Base-by-base conservation (phyloP, 2,329 filamentous ascomycete species). In the Penicillium sp. region DNA sequence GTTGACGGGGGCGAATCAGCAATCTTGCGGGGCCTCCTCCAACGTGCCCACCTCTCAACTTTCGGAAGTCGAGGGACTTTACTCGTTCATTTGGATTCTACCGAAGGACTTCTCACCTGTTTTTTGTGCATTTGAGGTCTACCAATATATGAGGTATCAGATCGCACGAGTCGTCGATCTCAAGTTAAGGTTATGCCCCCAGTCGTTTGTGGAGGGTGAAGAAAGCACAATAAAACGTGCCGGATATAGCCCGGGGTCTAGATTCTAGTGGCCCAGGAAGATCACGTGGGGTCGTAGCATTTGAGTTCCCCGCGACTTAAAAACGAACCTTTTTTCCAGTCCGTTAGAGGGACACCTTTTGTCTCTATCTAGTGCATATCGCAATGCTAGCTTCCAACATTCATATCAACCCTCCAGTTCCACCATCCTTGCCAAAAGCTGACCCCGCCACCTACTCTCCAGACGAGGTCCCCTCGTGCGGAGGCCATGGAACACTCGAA, bases 401-500 rank as follows among this genome's bases (percentile, higher is more conserved):
- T 13, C 60, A 61, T 30, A 37, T 62, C 55, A 62, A 55, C 56
- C 43, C 62, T 25, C 58, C 62, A 56, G 57, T 65, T 13, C 62
- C 52, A 28, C 51, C 65, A 28, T 58, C 57, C 30, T 61, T 63
- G 38, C 57, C 51, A 38, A 58, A 62, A 59, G 58, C 52, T 38
- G 59, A 63, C 45, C 26, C 60, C 14, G 37, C 62, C n/a, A 65
- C 60, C 38, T 66, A 66, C 59, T 65, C 62, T 25, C 60, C 65
- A 19, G 60, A 62, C 45, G 62, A 66, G 51, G 65, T 65, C 33
- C 65, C 65, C 37, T 66, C 65, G n/a, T 65, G 62, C 61, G 65
- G 65, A 58, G 65, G 65, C 42, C 65, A 70, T 65, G 68, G 70
- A 28, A 70, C 65, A 11, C 63, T 68, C 51, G 68, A 72, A 60